Conservation (phyloP, 148 eudicot genomes). For the Amaranthus cruentus region DNA sequence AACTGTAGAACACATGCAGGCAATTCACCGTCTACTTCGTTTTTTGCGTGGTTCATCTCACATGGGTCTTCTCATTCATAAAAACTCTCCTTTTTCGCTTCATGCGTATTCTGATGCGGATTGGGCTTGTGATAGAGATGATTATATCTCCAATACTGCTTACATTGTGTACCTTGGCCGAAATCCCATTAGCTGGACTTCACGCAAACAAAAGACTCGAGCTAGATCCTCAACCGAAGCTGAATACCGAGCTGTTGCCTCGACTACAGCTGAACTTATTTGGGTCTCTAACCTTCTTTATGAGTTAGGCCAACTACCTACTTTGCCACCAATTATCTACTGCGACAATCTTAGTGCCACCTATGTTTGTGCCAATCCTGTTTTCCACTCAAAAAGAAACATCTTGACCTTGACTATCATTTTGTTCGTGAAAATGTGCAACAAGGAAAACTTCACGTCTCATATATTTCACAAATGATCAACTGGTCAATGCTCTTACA, state of each 20-base stretch:
- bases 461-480: background rate
- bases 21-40: background rate
- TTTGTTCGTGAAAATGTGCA: background rate
- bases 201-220: too few species aligned
- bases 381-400: background rate
- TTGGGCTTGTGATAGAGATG: background rate
- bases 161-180: too few species aligned
- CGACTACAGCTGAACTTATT: background rate
- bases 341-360: conserved; percentile 6
- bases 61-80: background rate
- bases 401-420: too few species aligned
- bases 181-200: too few species aligned
- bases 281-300: background rate
- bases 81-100: background rate
- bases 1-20: background rate
- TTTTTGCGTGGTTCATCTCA: background rate
- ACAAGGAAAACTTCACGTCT: background rate
- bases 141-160: too few species aligned
- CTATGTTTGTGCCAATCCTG: background rate
- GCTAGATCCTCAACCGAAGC: background rate
- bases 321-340: background rate
- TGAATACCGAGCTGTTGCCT: conserved; percentile 4
- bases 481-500: background rate
- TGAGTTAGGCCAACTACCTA: background rate
- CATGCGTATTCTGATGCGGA: conserved; percentile 10